phyloP scores from a whole-genome alignment of 768 basidiomycete genomes.

The Panaeolus cyanescens region DNA sequence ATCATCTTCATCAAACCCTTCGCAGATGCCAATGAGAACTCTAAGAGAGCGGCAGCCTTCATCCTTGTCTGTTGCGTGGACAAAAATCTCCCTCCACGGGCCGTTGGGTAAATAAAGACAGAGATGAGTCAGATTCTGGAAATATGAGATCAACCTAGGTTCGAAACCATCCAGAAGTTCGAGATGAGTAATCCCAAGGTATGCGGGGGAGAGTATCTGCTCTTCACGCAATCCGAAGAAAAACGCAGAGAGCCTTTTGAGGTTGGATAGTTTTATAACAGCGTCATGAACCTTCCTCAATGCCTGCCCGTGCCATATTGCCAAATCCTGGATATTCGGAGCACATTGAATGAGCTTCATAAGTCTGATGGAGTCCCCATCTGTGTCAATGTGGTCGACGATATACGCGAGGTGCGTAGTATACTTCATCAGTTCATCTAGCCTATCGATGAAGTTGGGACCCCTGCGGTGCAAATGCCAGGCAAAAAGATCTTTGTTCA shows the following conservation, averaged over 20 bases:
- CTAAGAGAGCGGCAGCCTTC: background rate
- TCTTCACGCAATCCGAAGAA: background rate
- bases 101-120: background rate
- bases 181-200: background rate
- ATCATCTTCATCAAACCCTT: background rate
- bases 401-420: background rate
- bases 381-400: background rate
- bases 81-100: background rate
- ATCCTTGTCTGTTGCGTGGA: background rate
- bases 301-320: background rate
- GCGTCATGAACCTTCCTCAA: background rate
- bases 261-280: background rate
- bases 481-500: background rate
- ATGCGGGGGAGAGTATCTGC: background rate
- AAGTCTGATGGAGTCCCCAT: background rate
- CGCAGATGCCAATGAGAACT: background rate
- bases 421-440: background rate
- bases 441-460: background rate
- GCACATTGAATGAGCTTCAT: background rate
- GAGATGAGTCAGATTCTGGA: background rate
- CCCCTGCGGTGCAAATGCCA: constrained; percentile 1
- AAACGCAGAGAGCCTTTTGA: background rate
- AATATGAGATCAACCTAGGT: background rate
- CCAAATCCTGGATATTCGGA: background rate
- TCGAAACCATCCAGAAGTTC: background rate